Conservation (phyloP, 2,329 filamentous ascomycete species). For the Karstenula rhodostoma region DNA sequence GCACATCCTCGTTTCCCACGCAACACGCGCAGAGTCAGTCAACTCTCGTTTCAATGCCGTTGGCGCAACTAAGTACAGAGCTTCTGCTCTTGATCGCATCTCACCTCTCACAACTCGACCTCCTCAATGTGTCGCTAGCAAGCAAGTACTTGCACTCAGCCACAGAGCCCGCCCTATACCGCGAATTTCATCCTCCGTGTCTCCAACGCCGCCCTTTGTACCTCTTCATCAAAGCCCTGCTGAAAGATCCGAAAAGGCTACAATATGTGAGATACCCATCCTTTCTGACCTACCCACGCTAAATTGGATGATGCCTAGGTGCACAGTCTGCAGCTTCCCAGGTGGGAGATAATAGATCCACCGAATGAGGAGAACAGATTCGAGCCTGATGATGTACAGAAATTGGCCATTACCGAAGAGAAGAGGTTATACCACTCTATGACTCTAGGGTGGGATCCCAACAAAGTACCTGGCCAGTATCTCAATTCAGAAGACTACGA, state of each 20-base stretch:
- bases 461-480: background rate
- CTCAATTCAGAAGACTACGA: background rate
- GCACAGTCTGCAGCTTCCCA: background rate
- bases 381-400: background rate
- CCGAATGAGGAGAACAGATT: background rate
- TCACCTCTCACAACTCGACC: conserved; percentile 20
- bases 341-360: background rate
- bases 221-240: background rate
- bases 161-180: conserved; percentile 24
- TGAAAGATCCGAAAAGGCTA: background rate
- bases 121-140: conserved; percentile 23
- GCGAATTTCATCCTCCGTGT: conserved; percentile 17
- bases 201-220: background rate
- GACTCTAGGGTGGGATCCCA: background rate
- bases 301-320: background rate
- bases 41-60: background rate
- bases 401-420: background rate
- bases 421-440: background rate
- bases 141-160: conserved; percentile 19
- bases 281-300: background rate
- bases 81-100: conserved; percentile 22
- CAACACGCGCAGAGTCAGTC: too few species aligned
- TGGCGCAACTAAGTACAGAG: conserved; percentile 17
- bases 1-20: too few species aligned
- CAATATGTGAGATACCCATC: background rate